A percentile compares a stretch with the other conserved stretches of the same genome.
These are phyloP conservation scores for Chytriomyces sp. DNA, from an alignment of 192 early-diverging fungal species.

Conservation along the genomic window DNA sequence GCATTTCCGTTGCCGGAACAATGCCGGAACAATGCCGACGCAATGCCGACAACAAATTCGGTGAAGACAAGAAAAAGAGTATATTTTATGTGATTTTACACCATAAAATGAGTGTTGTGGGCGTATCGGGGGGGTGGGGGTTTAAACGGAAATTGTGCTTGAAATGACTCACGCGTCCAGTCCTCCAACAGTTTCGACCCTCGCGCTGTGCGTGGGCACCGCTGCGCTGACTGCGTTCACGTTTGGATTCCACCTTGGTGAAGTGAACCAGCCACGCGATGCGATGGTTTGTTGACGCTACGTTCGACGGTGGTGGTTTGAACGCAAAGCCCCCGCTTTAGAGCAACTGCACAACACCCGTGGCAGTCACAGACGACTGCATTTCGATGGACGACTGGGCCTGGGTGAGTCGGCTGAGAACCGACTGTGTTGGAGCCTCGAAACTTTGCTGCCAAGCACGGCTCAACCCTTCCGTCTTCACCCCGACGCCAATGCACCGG, in stretches of 20 bases:
- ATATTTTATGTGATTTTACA: no score
- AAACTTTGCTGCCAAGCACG: conserved; percentile 36
- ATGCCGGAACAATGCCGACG: no score
- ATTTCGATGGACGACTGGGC: conserved; percentile 50
- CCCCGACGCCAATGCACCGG: no score
- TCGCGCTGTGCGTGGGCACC: conserved; percentile 34
- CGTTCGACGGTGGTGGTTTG: background rate
- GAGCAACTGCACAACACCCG: conserved; percentile 25
- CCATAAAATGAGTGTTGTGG: no score
- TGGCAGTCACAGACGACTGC: conserved; percentile 28
- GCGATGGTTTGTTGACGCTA: conserved; percentile 43
- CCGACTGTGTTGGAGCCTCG: background rate
- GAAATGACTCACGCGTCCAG: no score
- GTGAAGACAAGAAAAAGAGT: no score
- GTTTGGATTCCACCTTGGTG: conserved; percentile 52
- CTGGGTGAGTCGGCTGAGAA: conserved; percentile 3
- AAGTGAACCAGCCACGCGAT: conserved; percentile 50
- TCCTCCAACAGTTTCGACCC: conserved; percentile 16
- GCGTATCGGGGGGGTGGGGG: no score
- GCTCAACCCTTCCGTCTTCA: no score
- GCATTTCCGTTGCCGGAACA: no score
- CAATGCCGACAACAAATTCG: no score
- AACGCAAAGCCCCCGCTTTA: background rate
- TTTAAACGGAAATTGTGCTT: no score
- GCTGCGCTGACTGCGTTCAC: conserved; percentile 43